phyloP scores from a whole-genome alignment of 179 eudicot species.

The Beta lomatogona region DNA sequence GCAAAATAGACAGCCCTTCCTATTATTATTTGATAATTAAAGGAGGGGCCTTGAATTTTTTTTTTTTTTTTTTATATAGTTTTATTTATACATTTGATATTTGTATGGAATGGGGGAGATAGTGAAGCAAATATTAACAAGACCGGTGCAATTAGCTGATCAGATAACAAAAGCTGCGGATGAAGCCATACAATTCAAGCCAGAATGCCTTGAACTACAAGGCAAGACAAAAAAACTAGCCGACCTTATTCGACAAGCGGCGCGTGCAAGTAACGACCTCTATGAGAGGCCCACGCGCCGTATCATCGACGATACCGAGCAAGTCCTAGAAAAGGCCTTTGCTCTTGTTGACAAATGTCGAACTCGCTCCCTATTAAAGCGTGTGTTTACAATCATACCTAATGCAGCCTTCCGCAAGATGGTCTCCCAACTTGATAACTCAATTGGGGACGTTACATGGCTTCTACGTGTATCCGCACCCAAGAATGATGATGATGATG shows the following conservation, averaged over 20 bases:
- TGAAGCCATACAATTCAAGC: slow-evolving; percentile 47
- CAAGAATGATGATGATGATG: slow-evolving; percentile 50
- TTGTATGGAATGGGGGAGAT: slow-evolving; percentile 54
- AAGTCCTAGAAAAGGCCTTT: slow-evolving; percentile 58
- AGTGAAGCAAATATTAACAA: slow-evolving; percentile 58
- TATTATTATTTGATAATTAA: neutral
- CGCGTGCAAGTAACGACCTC: slow-evolving; percentile 56
- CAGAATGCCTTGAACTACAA: slow-evolving; percentile 59
- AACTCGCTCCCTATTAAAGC: slow-evolving; percentile 45
- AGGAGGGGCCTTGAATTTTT: slow-evolving; percentile 22
- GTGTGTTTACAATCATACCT: slow-evolving; percentile 65
- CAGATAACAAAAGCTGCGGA: slow-evolving; percentile 56
- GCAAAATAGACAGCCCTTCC: slow-evolving; percentile 31
- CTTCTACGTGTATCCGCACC: slow-evolving; percentile 62
- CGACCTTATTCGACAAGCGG: slow-evolving; percentile 63
- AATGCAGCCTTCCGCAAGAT: slow-evolving; percentile 51
- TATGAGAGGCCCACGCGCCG: slow-evolving; percentile 77
- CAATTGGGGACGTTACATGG: slow-evolving; percentile 72
- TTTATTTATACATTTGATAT: no score
- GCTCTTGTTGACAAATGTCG: slow-evolving; percentile 55
- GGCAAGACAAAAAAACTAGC: slow-evolving; percentile 53
- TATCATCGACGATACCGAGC: slow-evolving; percentile 68
- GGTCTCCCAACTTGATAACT: slow-evolving; percentile 54
- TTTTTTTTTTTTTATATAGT: neutral
- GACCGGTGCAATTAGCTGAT: slow-evolving; percentile 72